phyloP scores from a whole-genome alignment of 1,284 basidiomycete species.

The Cutaneotrichosporon sp. region DNA sequence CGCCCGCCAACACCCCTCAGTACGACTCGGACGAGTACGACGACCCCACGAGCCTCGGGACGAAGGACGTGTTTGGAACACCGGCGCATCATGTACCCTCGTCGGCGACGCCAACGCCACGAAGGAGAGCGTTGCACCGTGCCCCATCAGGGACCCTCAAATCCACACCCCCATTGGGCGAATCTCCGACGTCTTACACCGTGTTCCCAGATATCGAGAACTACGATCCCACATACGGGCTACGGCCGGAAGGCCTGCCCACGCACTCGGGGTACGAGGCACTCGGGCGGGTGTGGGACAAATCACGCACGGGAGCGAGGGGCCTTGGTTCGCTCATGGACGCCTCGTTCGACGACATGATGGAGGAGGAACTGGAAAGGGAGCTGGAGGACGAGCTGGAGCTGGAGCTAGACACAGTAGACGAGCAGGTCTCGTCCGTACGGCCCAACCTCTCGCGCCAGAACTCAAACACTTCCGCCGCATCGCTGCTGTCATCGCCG shows the following conservation, averaged over 20 bases:
- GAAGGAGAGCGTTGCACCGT: constrained; percentile 10
- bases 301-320: constrained; percentile 60
- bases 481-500: background rate
- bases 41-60: constrained; percentile 20
- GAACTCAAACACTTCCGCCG: background rate
- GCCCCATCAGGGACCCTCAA: background rate
- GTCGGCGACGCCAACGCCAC: background rate
- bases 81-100: background rate
- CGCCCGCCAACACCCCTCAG: constrained; percentile 34
- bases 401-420: background rate
- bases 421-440: constrained; percentile 3
- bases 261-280: constrained; percentile 48
- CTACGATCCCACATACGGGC: constrained; percentile 94
- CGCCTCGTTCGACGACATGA: constrained; percentile 1
- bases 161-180: constrained; percentile 24
- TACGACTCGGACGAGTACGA: constrained; percentile 56
- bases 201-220: constrained; percentile 78
- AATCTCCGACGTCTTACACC: constrained; percentile 49
- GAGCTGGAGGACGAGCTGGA: constrained; percentile 27
- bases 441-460: background rate
- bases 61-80: constrained; percentile 31
- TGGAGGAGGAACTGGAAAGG: constrained; percentile 63
- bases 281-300: constrained; percentile 52
- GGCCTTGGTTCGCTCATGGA: constrained; percentile 46
- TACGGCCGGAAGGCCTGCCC: constrained; percentile 84